Evolutionary conservation across 768 basidiomycete genomes (phyloP), one percentile per base, ranked within the genome.

Genomic region (Lactarius sp.): DNA sequence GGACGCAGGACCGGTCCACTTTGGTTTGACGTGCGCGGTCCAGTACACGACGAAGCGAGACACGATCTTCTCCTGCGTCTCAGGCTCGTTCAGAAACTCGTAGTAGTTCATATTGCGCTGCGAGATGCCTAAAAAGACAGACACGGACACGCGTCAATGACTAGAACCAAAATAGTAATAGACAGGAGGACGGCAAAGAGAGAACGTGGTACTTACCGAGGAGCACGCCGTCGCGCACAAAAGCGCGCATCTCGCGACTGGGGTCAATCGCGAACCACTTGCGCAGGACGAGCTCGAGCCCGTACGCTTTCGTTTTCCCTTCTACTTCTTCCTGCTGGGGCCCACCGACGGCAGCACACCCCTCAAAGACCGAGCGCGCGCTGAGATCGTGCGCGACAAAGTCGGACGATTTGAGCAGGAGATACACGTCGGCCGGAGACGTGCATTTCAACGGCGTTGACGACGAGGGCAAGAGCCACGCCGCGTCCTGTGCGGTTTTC

Each of bases 61-160:
- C 44, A 77, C 69, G 51, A 97, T 84, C 52, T 78, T 80, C 3
- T 67, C 56, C 55, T 81, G 81, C 0, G 83, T 90, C 1, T 70
- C 70, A 0, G 75, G 71, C n/a, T 88, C 84, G 69, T 85, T 88
- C 74, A 92, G 79, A 71, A 90, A 94, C 18, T 92, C 87, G 73
- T 97, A 98, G 72, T 86, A 91, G 69, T 94, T 95, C 36, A 80
- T 80, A 70, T 98, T 95, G 37, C 95, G 83, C 72, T 98, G 96
- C 1, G 87, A 86, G 33, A 96, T 86, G 18, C 84, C 93, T 96
- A 31, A 27, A 27, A 27, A 27, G 27, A 0, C 27, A 27, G 27
- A 27, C 27, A 27, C 27, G 2, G 27, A 27, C 27, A 27, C 27
- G 27, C 27, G 27, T 27, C 22, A 22, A 22, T 22, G 22, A 22